Base-by-base conservation (phyloP, 164 flowering plant genomes). In the Litsea cubeba region DNA sequence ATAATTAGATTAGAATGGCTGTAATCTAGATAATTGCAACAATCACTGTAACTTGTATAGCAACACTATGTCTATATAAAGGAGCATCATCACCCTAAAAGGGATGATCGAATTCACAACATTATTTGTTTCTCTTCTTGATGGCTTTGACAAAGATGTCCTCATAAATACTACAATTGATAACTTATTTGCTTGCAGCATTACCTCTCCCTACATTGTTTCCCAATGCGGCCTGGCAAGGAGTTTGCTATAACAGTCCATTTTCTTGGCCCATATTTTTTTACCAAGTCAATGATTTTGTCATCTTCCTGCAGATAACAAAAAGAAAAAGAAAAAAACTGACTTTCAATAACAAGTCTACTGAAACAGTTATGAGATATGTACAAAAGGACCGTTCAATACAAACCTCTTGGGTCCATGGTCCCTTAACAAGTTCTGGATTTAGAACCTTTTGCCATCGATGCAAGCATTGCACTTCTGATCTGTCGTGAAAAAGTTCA, bases 371-470 rank as follows among this genome's bases (percentile, higher is more conserved):
- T 23, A 65, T 50, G 22, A 66, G 10, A 66, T 10, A 23, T 22
- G 24, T 8, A 63, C 28, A 63, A 12, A 12, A 66, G 69, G 20
- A 32, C 54, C 60, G 75, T 50, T 50, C 72, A 63, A 20, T 54
- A 65, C 60, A 71, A 18, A 95, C 99, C 97, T 95, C 97, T 76
- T 81, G 92, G 73, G 93, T 92, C 99, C 99, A 95, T 54, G 99
- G 98, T 74, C 99, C 99, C 82, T 95, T 95, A 76, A 92, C 84
- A 80, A 95, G 92, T 70, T 95, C 98, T 12, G 99, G 98, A 85
- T 94, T 93, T 20, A 95, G 92, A 82, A 95, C 99, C 82, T 93
- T 95, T 76, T 91, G 99, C 99, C 99, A 95, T 67, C 99, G 83
- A 83, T 95, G 99, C 76, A 95, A 83, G 79, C 99, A 93, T 80